These are phyloP conservation scores for Phoma sp. DNA, from an alignment of 2,329 filamentous ascomycete species.

Conservation along the genomic window DNA sequence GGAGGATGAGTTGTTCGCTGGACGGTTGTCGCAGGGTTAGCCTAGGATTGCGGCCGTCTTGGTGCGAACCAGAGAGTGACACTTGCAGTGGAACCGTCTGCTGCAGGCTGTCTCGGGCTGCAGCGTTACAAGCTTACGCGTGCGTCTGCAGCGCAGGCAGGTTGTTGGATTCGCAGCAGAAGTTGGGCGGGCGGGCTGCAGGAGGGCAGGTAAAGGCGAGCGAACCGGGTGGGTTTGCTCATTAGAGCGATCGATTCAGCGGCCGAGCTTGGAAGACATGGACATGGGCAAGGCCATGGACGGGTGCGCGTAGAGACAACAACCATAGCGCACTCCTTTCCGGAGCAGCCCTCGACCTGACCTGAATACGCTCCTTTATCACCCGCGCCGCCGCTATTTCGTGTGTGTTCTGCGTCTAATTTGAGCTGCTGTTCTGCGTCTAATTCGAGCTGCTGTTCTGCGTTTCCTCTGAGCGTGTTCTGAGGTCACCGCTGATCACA, in stretches of 20 bases:
- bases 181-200: slow-evolving; percentile 1
- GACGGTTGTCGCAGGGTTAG: slow-evolving; percentile 8
- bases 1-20: slow-evolving; percentile 1
- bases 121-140: slow-evolving; percentile 19
- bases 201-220: slow-evolving; percentile 2
- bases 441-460: background rate
- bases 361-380: slow-evolving; percentile 19
- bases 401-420: background rate
- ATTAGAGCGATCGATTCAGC: slow-evolving; percentile 1
- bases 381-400: background rate
- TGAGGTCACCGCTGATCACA: slow-evolving; percentile 9
- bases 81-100: slow-evolving; percentile 3
- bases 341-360: slow-evolving; percentile 7
- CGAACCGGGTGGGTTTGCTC: background rate
- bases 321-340: slow-evolving; percentile 11
- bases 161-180: background rate
- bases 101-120: slow-evolving; percentile 12
- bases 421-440: background rate
- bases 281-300: background rate
- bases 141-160: slow-evolving; percentile 11
- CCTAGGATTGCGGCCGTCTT: background rate
- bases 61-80: slow-evolving; percentile 3
- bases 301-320: slow-evolving; percentile 1
- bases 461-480: no score
- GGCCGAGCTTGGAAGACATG: slow-evolving; percentile 9